These are phyloP conservation scores for Prunus mongolica DNA, from an alignment of 306 rosid genomes.

Conservation along the genomic window DNA sequence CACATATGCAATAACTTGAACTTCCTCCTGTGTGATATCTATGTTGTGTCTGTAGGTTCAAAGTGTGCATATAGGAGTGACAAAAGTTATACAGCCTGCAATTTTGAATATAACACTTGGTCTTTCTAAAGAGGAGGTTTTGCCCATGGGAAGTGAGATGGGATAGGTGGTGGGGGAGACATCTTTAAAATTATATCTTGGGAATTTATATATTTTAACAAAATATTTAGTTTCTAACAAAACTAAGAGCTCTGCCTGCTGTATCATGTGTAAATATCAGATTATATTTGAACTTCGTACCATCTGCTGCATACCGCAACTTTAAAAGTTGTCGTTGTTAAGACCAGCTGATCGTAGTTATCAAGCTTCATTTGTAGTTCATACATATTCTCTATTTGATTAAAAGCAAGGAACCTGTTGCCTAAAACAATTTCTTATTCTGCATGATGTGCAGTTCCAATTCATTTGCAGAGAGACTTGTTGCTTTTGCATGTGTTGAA, in stretches of 20 bases:
- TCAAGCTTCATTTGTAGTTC: constrained; percentile 4
- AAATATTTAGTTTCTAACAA: not conserved
- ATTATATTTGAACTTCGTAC: not conserved
- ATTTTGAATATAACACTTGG: not conserved
- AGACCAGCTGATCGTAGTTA: not conserved
- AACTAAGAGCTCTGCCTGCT: not conserved
- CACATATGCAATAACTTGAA: not conserved
- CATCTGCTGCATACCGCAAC: not conserved
- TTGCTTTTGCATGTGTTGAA: constrained; percentile 88
- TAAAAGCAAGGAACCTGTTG: not conserved
- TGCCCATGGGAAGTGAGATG: not conserved
- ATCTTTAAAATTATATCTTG: not conserved
- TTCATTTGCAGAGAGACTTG: constrained; percentile 77
- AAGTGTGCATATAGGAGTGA: not conserved
- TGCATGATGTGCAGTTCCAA: constrained; percentile 59
- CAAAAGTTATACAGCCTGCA: not conserved
- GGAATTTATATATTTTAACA: not conserved
- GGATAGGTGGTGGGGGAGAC: too few species aligned
- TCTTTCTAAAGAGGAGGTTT: not conserved
- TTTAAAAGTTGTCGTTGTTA: not conserved
- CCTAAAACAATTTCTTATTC: constrained; percentile 21
- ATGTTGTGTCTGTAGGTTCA: not conserved
- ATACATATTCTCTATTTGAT: not conserved
- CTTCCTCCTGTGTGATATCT: not conserved
- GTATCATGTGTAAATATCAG: not conserved